Base-by-base conservation (phyloP, 257 asterid genomes). In the Ehretia macrophylla region DNA sequence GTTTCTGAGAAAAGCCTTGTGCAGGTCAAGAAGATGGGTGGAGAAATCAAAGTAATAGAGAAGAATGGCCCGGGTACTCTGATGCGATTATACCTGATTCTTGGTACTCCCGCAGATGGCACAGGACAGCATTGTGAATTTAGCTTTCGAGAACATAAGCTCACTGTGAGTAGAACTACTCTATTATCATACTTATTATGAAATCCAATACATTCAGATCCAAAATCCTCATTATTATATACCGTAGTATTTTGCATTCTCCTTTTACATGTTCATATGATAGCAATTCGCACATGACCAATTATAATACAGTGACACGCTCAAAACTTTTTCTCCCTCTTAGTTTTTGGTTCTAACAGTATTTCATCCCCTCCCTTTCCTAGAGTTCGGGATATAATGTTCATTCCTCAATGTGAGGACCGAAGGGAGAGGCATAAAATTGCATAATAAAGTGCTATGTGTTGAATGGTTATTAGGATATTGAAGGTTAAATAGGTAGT, bases 11-110 rank as follows among this genome's bases (percentile, higher is more conserved):
- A 27, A 48, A 42, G 4, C 16, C 16, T 42, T 42, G 8, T 42
- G 47, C 79, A 90, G 97, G 96, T 87, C 27, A 77, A 87, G 72
- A 85, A 90, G 76, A 90, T 90, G 98, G 87, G 90, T 65, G 98
- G 98, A 73, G 98, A 87, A 65, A 90, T 90, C 70, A 83, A 81
- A 72, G 96, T 90, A 62, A 78, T 85, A 32, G 81, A 81, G 77
- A 90, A 90, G 74, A 77, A 65, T 73, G 96, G 89, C 19, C 81
- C 77, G 0, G 98, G 98, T 23, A 87, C 98, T 49, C 69, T 90
- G 53, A 85, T 90, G 88, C 87, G 75, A 72, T 75, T 90, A n/a
- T 79, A 71, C 69, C 75, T 90, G 61, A 65, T 68, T 37, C 91
- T 87, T 51, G 75, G 66, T 70, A 63, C 81, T 3, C 82, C 91